phyloP scores from a whole-genome alignment of 2,329 filamentous ascomycete genomes.

The Ophiostoma ulmi region DNA sequence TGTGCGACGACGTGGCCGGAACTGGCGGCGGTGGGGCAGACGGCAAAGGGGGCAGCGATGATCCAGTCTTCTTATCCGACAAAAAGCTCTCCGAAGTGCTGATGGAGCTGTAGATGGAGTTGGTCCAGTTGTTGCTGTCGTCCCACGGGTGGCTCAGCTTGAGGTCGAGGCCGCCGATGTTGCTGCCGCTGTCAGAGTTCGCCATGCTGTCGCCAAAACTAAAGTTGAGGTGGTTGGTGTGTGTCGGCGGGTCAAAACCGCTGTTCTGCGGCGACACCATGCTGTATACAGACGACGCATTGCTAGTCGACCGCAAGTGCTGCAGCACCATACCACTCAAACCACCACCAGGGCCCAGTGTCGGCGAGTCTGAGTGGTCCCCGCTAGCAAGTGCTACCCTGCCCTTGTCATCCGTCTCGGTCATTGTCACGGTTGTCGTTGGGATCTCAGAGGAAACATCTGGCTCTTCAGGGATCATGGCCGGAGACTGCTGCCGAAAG shows the following conservation, averaged over 20 bases:
- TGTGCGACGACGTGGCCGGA: background rate
- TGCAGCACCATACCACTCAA: constrained; percentile 77
- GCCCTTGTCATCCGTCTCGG: background rate
- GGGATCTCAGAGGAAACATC: background rate
- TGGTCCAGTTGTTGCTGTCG: constrained; percentile 30
- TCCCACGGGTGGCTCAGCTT: constrained; percentile 43
- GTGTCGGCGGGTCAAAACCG: background rate
- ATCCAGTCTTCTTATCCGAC: background rate
- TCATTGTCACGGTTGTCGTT: constrained; percentile 19
- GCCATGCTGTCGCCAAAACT: background rate
- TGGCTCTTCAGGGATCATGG: background rate
- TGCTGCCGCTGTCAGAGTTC: constrained; percentile 15
- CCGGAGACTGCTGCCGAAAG: constrained; percentile 41
- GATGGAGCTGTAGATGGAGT: constrained; percentile 20
- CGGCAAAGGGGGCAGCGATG: background rate
- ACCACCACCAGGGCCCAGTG: constrained; percentile 63
- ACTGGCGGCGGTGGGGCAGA: background rate
- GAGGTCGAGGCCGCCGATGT: constrained; percentile 35
- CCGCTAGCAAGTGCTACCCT: too few species aligned
- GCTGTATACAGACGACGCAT: constrained; percentile 72
- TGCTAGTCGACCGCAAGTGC: constrained; percentile 77
- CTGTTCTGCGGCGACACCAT: constrained; percentile 17
- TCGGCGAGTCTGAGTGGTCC: constrained; percentile 64
- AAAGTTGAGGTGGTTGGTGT: constrained; percentile 3
- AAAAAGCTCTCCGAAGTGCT: background rate